phyloP scores from a whole-genome alignment of 345 rosid species.

The Eucalyptus sp. region DNA sequence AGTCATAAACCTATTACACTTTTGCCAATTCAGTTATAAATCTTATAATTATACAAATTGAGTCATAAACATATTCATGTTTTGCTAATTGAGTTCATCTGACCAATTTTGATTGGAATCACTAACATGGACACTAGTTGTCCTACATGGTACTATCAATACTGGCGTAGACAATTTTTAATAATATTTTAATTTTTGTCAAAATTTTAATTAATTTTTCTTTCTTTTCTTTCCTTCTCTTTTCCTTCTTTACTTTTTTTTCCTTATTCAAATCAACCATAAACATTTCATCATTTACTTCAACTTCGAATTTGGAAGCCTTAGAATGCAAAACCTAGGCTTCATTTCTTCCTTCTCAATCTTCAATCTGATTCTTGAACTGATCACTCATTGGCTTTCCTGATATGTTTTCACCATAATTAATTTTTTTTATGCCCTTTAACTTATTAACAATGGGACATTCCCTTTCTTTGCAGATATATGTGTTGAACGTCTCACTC shows the following conservation, averaged over 20 bases:
- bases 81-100: accelerated
- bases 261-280: not conserved
- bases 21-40: too few species aligned
- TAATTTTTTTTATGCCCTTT: not conserved
- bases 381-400: not conserved
- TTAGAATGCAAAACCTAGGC: not conserved
- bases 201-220: too few species aligned
- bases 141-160: accelerated
- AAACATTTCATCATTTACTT: too few species aligned
- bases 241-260: too few species aligned
- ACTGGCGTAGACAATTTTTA: too few species aligned
- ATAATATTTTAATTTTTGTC: too few species aligned
- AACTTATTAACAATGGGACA: not conserved
- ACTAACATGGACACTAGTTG: too few species aligned
- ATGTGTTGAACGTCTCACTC: not conserved
- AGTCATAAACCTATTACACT: accelerated
- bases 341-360: not conserved
- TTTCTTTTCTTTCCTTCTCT: too few species aligned
- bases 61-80: accelerated
- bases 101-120: too few species aligned
- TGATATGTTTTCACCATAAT: not conserved
- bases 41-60: too few species aligned
- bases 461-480: not conserved
- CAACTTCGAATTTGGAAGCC: not conserved
- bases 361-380: too few species aligned